Evolutionary conservation across 2,329 filamentous ascomycete genomes (phyloP), one percentile per base, ranked within the genome.

Genomic region (Capronia coronata): DNA sequence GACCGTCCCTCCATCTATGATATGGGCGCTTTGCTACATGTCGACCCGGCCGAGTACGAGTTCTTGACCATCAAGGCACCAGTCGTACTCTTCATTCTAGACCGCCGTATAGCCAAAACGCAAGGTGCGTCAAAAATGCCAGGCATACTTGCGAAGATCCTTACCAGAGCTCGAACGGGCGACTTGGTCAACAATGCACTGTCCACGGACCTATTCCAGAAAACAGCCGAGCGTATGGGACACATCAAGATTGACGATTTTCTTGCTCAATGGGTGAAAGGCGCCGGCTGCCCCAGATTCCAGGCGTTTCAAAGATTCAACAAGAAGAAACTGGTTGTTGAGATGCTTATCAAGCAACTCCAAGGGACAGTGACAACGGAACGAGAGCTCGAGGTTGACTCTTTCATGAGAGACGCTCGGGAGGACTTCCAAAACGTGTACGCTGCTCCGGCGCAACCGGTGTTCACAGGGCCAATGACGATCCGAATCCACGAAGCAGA

Each of bases 401-500:
- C 85, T 2, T 97, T 98, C 62, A 78, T 94, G 69, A 79, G 87
- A 46, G 85, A 93, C 57, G 80, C 91, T 48, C 87, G 94, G 60
- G 90, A 97, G 67, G 79, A 84, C 41, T 76, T 81, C 7, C 75
- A 83, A 53, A 79, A 79, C 25, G 77, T 94, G 29, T 82, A 81
- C 49, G 77, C 82, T 13, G 83, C 82, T 11, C 77, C 81, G 46
- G 71, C 87, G 13, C 86, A 87, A 57, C 78, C 82, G n/a, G 77
- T 87, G 1, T 97, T 97, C 62, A 93, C 89, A 1, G 93, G 93
- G 0, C 91, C 93, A 0, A 95, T 98, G 87, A 98, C 93, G 0
- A 91, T 98, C 56, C 79, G 93, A 25, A 96, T 98, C 55, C 93
- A 98, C 69, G 93, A 98, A 71, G 93, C 93, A 19, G 94, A 98